phyloP scores from a whole-genome alignment of 2,329 filamentous ascomycete species.

The Hypoxylon sp. region DNA sequence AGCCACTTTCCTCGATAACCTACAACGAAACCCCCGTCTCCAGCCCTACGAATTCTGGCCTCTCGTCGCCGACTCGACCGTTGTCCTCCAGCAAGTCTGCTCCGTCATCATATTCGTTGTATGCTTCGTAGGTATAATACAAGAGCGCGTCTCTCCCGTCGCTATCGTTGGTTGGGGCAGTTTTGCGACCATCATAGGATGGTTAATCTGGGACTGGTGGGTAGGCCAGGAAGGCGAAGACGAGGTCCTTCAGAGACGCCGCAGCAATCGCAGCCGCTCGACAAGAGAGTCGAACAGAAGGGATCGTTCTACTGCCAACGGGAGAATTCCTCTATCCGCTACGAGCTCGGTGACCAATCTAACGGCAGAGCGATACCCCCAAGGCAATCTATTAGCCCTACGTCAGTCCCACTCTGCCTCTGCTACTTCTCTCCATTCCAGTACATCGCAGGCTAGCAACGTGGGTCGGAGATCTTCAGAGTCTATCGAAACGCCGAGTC shows the following conservation, averaged over 20 bases:
- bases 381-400: slow-evolving; percentile 50
- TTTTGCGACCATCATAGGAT: slow-evolving; percentile 84
- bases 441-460: slow-evolving; percentile 52
- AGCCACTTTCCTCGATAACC: slow-evolving; percentile 93
- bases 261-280: slow-evolving; percentile 54
- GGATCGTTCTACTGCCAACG: slow-evolving; percentile 46
- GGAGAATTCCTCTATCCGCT: slow-evolving; percentile 51
- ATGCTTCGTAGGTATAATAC: slow-evolving; percentile 90
- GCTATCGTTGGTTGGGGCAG: slow-evolving; percentile 88
- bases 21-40: slow-evolving; percentile 92
- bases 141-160: slow-evolving; percentile 89
- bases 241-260: slow-evolving; percentile 53
- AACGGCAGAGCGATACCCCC: slow-evolving; percentile 46
- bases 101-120: slow-evolving; percentile 95
- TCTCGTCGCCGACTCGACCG: slow-evolving; percentile 91
- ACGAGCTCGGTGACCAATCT: slow-evolving; percentile 63
- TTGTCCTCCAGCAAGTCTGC: slow-evolving; percentile 96
- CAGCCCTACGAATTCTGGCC: slow-evolving; percentile 99
- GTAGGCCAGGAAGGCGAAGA: slow-evolving; percentile 70
- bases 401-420: slow-evolving; percentile 66
- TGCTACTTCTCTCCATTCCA: slow-evolving; percentile 65
- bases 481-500: slow-evolving; percentile 50
- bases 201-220: slow-evolving; percentile 94
- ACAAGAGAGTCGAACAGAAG: slow-evolving; percentile 49
- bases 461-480: slow-evolving; percentile 47